phyloP scores from a whole-genome alignment of 805 yeast species.

The Lipomyces orientalis region DNA sequence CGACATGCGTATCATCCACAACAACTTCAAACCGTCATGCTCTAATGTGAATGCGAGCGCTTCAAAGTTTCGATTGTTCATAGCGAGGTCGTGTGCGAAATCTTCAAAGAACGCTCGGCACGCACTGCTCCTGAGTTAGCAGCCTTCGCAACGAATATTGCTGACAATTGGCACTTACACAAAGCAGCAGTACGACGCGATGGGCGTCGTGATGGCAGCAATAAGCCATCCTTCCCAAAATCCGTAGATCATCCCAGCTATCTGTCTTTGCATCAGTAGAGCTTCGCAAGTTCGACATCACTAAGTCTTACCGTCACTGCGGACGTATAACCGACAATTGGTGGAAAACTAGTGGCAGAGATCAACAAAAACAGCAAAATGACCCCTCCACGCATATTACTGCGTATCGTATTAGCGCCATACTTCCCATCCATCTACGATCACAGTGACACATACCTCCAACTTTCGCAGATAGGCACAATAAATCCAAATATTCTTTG shows the following conservation, averaged over 20 bases:
- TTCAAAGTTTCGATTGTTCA: constrained; percentile 66
- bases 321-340: constrained; percentile 80
- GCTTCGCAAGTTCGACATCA: constrained; percentile 49
- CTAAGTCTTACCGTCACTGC: constrained; percentile 34
- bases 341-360: constrained; percentile 83
- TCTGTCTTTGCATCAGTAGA: constrained; percentile 49
- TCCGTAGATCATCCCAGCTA: constrained; percentile 79
- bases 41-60: constrained; percentile 80
- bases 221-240: constrained; percentile 79
- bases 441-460: constrained; percentile 32
- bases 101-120: constrained; percentile 64
- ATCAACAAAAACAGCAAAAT: constrained; percentile 57
- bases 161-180: constrained; percentile 39
- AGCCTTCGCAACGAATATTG: neutral
- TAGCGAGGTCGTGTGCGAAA: constrained; percentile 65
- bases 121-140: constrained; percentile 39
- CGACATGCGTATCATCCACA: constrained; percentile 78
- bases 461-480: constrained; percentile 43
- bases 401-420: constrained; percentile 8
- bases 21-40: constrained; percentile 65
- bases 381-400: constrained; percentile 45
- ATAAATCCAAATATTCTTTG: constrained; percentile 44
- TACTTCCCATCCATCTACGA: neutral
- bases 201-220: constrained; percentile 67
- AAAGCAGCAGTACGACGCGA: constrained; percentile 80